A percentile compares a stretch with the other conserved stretches of the same genome.
These are phyloP conservation scores for Pichia nanzhaoensis DNA, from an alignment of 805 yeast genomes.

Conservation along the genomic window DNA sequence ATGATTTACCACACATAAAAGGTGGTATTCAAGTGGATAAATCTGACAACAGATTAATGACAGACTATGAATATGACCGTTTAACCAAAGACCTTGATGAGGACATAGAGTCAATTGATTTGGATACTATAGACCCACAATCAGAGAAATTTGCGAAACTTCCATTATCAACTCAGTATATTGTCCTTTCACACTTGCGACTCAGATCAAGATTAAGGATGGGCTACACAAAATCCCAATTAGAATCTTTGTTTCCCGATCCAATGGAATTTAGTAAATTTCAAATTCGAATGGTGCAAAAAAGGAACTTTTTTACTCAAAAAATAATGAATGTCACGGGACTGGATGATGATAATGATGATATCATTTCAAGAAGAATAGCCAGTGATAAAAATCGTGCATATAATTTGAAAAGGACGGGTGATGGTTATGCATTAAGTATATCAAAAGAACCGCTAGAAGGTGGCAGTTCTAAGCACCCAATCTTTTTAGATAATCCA, in stretches of 20 bases:
- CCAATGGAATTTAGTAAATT: constrained; percentile 87
- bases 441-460: constrained; percentile 34
- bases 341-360: constrained; percentile 46
- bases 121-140: constrained; percentile 74
- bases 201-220: constrained; percentile 82
- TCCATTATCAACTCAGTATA: constrained; percentile 85
- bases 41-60: constrained; percentile 66
- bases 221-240: constrained; percentile 91
- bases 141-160: constrained; percentile 68
- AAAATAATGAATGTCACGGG: constrained; percentile 78
- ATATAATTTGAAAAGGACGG: constrained; percentile 68
- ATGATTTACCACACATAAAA: constrained; percentile 69
- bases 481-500: constrained; percentile 10
- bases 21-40: constrained; percentile 37
- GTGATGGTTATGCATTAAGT: constrained; percentile 79
- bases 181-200: constrained; percentile 76
- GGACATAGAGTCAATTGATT: constrained; percentile 61
- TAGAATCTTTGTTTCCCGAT: constrained; percentile 73
- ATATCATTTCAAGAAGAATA: constrained; percentile 46
- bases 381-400: constrained; percentile 78
- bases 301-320: constrained; percentile 87
- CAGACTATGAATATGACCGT: constrained; percentile 64
- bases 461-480: constrained; percentile 32
- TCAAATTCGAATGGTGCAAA: constrained; percentile 88
- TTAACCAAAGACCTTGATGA: constrained; percentile 48